Base-by-base conservation (phyloP, 495 filamentous ascomycete genomes). In the Antarctomyces pellizariae region DNA sequence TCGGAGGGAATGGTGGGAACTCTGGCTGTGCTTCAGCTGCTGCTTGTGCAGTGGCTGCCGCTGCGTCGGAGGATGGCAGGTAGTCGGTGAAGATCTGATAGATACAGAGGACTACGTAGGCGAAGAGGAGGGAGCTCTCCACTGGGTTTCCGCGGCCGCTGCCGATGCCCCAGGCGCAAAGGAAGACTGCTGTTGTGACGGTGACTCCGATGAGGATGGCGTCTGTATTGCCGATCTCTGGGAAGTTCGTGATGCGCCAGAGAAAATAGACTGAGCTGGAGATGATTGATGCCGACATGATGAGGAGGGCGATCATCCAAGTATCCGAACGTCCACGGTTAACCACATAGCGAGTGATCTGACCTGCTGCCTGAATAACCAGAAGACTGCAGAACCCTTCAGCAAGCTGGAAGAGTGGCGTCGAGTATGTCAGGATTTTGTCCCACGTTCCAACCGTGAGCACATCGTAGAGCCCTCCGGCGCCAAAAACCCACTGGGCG, bases 51-150 rank as follows among this genome's bases (percentile, higher is more conserved):
- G 60, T 54, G 5, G 62, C 58, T 11, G 64, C 62, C 16, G 62
- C 48, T 1, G 61, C 59, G 22, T 59, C 54, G 8, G 63, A 44
- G 3, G 75, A 79, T 5, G 82, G 82, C 37, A 79, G 64, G 49
- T 93, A 97, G 45, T 97, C 86, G 22, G 86, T 97, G 51, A 97
- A 97, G 42, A 93, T 93, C 48, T 97, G 86, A 48, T 97, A 97
- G 44, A 93, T 74, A 56, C 82, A 93, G 34, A 97, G 69, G 7
- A 90, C 83, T 29, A 92, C 67, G 48, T 97, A 97, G 42, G 86
- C 84, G 44, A 97, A 93, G 18, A 97, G 64, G 12, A 97, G 59
- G 9, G 83, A 92, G 39, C 77, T 89, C 50, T 97, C 86, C 19
- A 97, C 79, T 2, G 83, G 77, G 42, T 93, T 97, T 26, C 86